Base-by-base conservation (phyloP, 345 rosid species). In the Theobroma cacao region DNA sequence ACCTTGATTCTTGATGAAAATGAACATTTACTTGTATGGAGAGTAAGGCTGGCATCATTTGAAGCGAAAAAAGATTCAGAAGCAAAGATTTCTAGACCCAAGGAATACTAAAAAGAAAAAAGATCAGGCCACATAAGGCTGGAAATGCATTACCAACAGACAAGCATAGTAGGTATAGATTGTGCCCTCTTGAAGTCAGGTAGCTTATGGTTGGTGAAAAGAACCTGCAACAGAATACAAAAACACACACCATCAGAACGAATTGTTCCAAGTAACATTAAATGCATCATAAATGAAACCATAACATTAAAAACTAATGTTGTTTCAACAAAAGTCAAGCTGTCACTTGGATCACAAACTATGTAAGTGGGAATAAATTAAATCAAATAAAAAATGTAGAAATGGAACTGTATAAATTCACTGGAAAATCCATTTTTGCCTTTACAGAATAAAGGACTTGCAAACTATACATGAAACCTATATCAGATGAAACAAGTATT, bases 171-270 rank as follows among this genome's bases (percentile, higher is more conserved):
- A 95, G 58, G 80, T 89, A 87, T 84, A 93, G 80, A 79, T 89
- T 91, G 84, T 87, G 89, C 24, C 84, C 95, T 79, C 83, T 86
- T 67, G 91, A 87, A 73, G 87, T 81, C 83, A 95, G 77, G 86
- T 88, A 88, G 87, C 77, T 90, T 66, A 95, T 92, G 7, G 94
- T 91, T 52, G 98, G 97, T 76, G 98, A 87, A 82, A 95, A 95
- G 86, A 95, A 93, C 98, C 98, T 95, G 89, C 74, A 79, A 61
- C 43, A 30, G 26, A 61, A 41, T 18, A 40, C 15, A 26, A 5
- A 33, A 52, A 72, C 40, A 50, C 38, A 40, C 30, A 53, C 1
- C 24, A 60, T 13, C 40, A 31, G 22, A 24, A 2, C 40, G 28
- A 79, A 36, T 63, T 47, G 66, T 52, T 52, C 30, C 18, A 71